phyloP scores from a whole-genome alignment of 768 basidiomycete species.

The Boletus sp. region DNA sequence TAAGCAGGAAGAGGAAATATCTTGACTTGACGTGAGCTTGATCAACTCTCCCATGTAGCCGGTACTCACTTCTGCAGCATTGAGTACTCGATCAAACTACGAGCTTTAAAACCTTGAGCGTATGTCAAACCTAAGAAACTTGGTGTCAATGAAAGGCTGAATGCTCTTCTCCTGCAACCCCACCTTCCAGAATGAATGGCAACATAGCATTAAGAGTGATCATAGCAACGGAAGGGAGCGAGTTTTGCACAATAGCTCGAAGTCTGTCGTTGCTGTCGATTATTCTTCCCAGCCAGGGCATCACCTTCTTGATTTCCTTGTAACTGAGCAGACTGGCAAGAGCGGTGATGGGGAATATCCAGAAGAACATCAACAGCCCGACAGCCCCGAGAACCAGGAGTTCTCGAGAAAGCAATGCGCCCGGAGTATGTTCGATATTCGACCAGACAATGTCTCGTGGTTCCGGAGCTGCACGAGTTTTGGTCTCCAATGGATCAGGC shows the following conservation, averaged over 20 bases:
- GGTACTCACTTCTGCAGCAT: slow-evolving; percentile 79
- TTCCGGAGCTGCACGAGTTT: slow-evolving; percentile 82
- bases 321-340: slow-evolving; percentile 89
- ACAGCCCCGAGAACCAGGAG: slow-evolving; percentile 69
- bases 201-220: slow-evolving; percentile 85
- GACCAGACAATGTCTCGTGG: slow-evolving; percentile 96
- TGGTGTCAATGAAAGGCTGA: not conserved
- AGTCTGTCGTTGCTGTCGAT: slow-evolving; percentile 82
- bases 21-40: slow-evolving; percentile 40
- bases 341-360: slow-evolving; percentile 88
- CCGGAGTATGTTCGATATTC: slow-evolving; percentile 70
- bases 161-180: slow-evolving; percentile 1
- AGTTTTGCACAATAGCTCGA: slow-evolving; percentile 90
- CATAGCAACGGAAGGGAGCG: slow-evolving; percentile 87
- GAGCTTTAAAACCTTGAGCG: slow-evolving; percentile 84
- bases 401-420: slow-evolving; percentile 63
- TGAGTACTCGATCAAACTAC: slow-evolving; percentile 93
- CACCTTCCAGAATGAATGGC: slow-evolving; percentile 89
- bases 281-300: slow-evolving; percentile 83
- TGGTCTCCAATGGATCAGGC: slow-evolving; percentile 59
- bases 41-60: not conserved
- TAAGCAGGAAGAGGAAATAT: slow-evolving; percentile 89
- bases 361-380: slow-evolving; percentile 78
- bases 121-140: slow-evolving; percentile 64
- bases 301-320: slow-evolving; percentile 85